phyloP scores from a whole-genome alignment of 2,329 filamentous ascomycete species.

The Cladosporium sp. region DNA sequence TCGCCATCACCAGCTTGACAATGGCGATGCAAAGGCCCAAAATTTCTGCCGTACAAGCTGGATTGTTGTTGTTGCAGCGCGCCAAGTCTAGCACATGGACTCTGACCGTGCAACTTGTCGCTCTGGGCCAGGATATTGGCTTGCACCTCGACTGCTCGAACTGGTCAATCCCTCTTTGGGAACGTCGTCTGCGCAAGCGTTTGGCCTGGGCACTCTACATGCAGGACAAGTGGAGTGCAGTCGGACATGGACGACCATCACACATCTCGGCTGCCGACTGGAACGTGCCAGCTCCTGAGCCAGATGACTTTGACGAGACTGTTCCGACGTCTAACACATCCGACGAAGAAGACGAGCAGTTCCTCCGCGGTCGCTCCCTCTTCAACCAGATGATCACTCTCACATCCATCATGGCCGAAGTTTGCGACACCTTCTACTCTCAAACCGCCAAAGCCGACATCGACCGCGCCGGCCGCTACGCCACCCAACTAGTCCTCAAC shows the following conservation, averaged over 20 bases:
- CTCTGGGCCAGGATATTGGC: conserved; percentile 80
- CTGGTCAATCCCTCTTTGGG: conserved; percentile 87
- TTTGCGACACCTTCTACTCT: conserved; percentile 79
- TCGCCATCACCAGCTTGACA: conserved; percentile 68
- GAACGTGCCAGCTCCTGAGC: conserved; percentile 65
- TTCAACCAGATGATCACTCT: conserved; percentile 74
- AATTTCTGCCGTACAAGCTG: conserved; percentile 73
- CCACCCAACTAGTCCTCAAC: conserved; percentile 67
- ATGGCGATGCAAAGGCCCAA: conserved; percentile 79
- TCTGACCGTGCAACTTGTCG: conserved; percentile 80
- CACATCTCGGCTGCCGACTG: conserved; percentile 69
- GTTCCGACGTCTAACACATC: conserved; percentile 37
- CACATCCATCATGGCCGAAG: conserved; percentile 71
- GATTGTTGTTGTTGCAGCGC: conserved; percentile 68
- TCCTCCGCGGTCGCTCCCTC: conserved; percentile 63
- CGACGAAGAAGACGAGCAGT: conserved; percentile 58
- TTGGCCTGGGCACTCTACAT: conserved; percentile 89
- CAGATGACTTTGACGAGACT: conserved; percentile 69
- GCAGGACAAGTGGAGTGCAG: conserved; percentile 88
- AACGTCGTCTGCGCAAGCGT: conserved; percentile 76
- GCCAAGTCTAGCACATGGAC: conserved; percentile 78
- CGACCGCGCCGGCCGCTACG: conserved; percentile 61
- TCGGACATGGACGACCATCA: conserved; percentile 80
- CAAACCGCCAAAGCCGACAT: conserved; percentile 70
- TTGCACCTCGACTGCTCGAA: conserved; percentile 80